Base-by-base conservation (phyloP, 768 basidiomycete genomes). In the Royoungia palumana region DNA sequence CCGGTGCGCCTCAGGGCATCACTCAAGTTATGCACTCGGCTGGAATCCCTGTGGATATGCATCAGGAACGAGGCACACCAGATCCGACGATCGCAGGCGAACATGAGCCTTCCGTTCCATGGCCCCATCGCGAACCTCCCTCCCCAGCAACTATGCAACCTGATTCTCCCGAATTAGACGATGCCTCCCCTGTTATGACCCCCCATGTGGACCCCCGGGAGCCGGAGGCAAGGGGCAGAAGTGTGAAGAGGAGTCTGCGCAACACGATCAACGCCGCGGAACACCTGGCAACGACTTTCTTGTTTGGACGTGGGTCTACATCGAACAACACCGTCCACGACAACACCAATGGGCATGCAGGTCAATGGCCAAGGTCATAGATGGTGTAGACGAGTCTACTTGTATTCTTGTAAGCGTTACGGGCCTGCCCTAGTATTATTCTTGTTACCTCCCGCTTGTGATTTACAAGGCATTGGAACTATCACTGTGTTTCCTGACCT, bases 241-340 rank as follows among this genome's bases (percentile, higher is more conserved):
- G 77, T 56, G 81, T 83, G 32, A 85, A 79, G 64, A 73, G 81
- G 52, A 82, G 79, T 55, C 56, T 88, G 43, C 76, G 87, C 41
- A 86, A 77, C 49, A 87, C 85, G 13, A 65, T 89, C 38, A 80
- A 75, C 47, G 82, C 79, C 30, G 86, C 87, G 11, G 86, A 88
- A 59, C 80, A 83, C 46, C 84, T 83, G 60, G 81, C 83, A 5
- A 80, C 72, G 51, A 74, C 80, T 6, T 76, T 87, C 51, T 67
- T 85, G 30, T 86, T 87, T 49, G 83, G 84, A n/a, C 75, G 83
- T 24, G 63, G 66, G 34, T 65, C 70, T 9, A 39, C 64, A 30
- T 59, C 66, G 21, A 66, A 57, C 35, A 43, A 46, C 42, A 40
- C 46, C 42, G 39, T 40, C 34, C 61, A 64, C 25, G 66, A 64